Base-by-base conservation (phyloP, 2,329 filamentous ascomycete species). In the Phialophora chinensis region DNA sequence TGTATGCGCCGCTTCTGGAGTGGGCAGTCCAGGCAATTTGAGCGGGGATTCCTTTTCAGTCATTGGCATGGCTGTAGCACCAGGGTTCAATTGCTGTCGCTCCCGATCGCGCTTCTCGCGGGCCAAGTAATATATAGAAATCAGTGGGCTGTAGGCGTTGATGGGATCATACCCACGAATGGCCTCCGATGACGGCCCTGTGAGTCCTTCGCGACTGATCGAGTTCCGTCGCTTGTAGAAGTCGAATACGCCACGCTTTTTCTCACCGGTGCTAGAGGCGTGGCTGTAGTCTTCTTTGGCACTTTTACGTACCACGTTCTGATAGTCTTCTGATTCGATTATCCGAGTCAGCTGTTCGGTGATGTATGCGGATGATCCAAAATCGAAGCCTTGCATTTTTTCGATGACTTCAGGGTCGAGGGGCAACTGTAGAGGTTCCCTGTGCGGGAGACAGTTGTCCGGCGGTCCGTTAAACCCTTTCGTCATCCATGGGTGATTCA, bases 381-480 rank as follows among this genome's bases (percentile, higher is more conserved):
- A 99, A 77, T 98, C 96, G 77, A 99, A 99, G 2, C 95, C 95
- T 27, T 93, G 96, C 95, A 99, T 99, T 72, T 91, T 93, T 57
- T 92, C 87, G 64, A 99, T 87, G 4, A 98, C 90, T 52, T 91
- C 89, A 1, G 86, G 83, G 75, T 98, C 94, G 10, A 99, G 81
- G 5, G 94, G 93, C 14, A 96, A 82, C 44, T 90, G 87, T n/a
- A 98, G 79, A 1, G 95, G 92, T 73, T 97, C 94, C 57, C 95
- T 90, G 35, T 82, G 79, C 3, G 93, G 93, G 1, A 99, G 83
- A 70, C 91, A 92, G 74, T 97, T 99, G 68, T 98, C 95, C 0
- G 93, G 93, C 8, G 93, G 88, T 1, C 87, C 88, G 74, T 85
- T 90, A 77, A 93, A 98, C 8, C 94, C 93, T 78, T 98, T 98